These are phyloP conservation scores for Pascua guehoae DNA, from an alignment of 1,284 basidiomycete species.

Conservation along the genomic window DNA sequence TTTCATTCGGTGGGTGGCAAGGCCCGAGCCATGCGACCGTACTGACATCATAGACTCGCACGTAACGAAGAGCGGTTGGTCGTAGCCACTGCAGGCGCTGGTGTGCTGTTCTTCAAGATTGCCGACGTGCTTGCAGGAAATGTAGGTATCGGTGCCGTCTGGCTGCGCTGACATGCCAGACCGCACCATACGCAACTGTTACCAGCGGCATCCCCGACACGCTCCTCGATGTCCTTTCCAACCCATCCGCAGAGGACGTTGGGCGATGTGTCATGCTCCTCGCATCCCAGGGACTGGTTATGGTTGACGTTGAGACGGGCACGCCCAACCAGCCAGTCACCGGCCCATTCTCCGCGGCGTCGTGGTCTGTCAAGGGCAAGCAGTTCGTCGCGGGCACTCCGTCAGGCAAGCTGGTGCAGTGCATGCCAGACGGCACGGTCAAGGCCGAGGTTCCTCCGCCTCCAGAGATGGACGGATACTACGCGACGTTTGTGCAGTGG, in stretches of 20 bases:
- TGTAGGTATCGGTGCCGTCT: constrained; percentile 21
- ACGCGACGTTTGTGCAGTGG: constrained; percentile 51
- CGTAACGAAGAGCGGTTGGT: constrained; percentile 39
- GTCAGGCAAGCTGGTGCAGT: constrained; percentile 51
- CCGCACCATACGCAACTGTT: constrained; percentile 37
- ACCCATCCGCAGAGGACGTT: constrained; percentile 44
- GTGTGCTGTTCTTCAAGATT: constrained; percentile 32
- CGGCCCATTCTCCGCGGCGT: constrained; percentile 44
- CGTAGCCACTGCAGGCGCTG: constrained; percentile 30
- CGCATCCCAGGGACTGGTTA: constrained; percentile 36
- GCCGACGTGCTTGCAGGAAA: constrained; percentile 35
- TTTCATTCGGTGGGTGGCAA: constrained; percentile 38
- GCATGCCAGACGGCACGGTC: constrained; percentile 53
- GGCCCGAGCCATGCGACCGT: background rate
- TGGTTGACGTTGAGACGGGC: constrained; percentile 38
- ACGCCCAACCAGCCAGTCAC: constrained; percentile 24
- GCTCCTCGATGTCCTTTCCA: constrained; percentile 49
- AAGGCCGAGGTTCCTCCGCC: constrained; percentile 52
- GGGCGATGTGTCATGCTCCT: constrained; percentile 36
- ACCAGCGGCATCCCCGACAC: constrained; percentile 34
- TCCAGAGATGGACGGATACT: constrained; percentile 33
- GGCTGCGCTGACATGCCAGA: constrained; percentile 14
- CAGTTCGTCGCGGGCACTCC: constrained; percentile 54
- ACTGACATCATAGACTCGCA: constrained; percentile 30
- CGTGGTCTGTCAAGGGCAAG: constrained; percentile 58